Percentiles rank a stretch among this genome's conserved stretches.
phyloP scores from a whole-genome alignment of 768 basidiomycete genomes.

The Cytidiella melzeri region DNA sequence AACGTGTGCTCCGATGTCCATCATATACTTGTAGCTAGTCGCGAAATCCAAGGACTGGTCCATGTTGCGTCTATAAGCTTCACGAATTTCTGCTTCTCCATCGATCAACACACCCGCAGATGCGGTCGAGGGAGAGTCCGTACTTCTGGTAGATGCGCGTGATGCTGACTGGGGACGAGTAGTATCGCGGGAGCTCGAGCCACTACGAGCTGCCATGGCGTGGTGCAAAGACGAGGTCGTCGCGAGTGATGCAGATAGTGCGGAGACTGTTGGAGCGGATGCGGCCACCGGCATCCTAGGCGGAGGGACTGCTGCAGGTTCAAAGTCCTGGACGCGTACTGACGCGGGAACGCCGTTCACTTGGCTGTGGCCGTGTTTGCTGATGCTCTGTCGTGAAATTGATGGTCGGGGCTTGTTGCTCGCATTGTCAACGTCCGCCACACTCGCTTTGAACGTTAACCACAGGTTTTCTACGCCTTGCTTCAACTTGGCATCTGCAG shows the following conservation, averaged over 20 bases:
- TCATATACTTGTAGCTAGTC: conserved; percentile 42
- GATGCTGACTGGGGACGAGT: conserved; percentile 1
- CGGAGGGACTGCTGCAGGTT: conserved; percentile 39
- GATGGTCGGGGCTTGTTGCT: neutral
- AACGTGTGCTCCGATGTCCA: conserved; percentile 37
- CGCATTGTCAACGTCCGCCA: conserved; percentile 39
- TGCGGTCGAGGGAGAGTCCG: conserved; percentile 19
- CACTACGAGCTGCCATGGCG: conserved; percentile 30
- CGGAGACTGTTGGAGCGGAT: conserved; percentile 40
- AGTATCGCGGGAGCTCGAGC: conserved; percentile 11
- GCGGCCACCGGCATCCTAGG: conserved; percentile 26
- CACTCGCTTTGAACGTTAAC: conserved; percentile 46
- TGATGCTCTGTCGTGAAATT: conserved; percentile 8
- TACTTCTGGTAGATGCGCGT: conserved; percentile 11
- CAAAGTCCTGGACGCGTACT: conserved; percentile 48
- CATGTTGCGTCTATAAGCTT: conserved; percentile 43
- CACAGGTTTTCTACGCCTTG: conserved; percentile 58
- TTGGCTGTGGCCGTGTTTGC: neutral
- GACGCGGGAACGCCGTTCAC: conserved; percentile 14
- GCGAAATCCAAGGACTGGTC: conserved; percentile 38
- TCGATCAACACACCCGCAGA: conserved; percentile 17
- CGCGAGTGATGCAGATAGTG: conserved; percentile 66
- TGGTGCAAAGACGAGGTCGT: conserved; percentile 54
- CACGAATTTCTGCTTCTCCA: conserved; percentile 21
- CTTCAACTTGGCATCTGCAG: conserved; percentile 46